phyloP scores from a whole-genome alignment of 352 stramenopile genomes.

The Thraustochytrium striatum region DNA sequence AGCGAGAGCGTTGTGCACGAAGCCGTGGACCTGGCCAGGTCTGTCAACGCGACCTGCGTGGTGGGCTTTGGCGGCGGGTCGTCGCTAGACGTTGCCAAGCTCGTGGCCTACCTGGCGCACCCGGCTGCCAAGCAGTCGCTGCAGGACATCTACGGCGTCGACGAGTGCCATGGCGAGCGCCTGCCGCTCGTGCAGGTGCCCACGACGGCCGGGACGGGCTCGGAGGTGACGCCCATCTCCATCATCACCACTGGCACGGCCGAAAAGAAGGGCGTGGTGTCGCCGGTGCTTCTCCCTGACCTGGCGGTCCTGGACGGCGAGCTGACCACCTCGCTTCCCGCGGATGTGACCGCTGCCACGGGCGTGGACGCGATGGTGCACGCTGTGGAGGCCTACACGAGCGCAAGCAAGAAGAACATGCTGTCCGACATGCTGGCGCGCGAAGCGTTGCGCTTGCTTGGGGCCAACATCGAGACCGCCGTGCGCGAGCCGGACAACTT shows the following conservation, averaged over 20 bases:
- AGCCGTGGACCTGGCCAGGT: conserved; percentile 37
- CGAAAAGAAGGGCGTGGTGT: conserved; percentile 42
- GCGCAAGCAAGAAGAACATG: conserved; percentile 36
- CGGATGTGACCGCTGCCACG: conserved; percentile 20
- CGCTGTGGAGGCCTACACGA: conserved; percentile 40
- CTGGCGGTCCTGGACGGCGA: conserved; percentile 38
- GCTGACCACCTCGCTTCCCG: conserved; percentile 17
- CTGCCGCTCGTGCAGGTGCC: conserved; percentile 39
- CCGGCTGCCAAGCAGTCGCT: conserved; percentile 1
- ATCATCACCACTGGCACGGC: conserved; percentile 40
- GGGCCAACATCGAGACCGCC: conserved; percentile 17
- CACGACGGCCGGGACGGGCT: conserved; percentile 42
- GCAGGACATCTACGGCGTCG: conserved; percentile 36
- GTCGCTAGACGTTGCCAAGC: conserved; percentile 33
- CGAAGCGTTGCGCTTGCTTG: conserved; percentile 20
- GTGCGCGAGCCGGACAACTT: conserved; percentile 15
- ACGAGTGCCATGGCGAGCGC: conserved; percentile 15
- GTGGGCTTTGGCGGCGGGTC: conserved; percentile 46
- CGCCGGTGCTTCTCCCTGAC: conserved; percentile 27
- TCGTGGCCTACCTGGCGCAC: conserved; percentile 26
- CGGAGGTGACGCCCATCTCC: conserved; percentile 37
- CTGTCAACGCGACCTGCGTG: conserved; percentile 30
- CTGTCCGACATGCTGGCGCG: conserved; percentile 31
- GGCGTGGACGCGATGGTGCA: conserved; percentile 47
- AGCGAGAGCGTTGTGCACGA: conserved; percentile 22